Base-by-base conservation (phyloP, 78 protist species). In the Neovahlkampfia damariscottae region DNA sequence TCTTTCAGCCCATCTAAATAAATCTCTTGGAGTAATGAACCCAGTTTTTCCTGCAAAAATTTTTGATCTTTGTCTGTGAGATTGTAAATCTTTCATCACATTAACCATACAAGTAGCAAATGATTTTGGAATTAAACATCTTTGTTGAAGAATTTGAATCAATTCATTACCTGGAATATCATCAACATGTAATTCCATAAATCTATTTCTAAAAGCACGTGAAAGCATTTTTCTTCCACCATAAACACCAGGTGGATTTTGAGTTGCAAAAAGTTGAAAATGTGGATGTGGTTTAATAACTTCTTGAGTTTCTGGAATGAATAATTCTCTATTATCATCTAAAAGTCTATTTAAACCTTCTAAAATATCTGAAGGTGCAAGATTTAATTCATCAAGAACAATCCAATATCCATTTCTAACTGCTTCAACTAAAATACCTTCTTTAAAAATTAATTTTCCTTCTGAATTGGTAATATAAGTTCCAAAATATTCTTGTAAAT, bases 161-260 rank as follows among this genome's bases (percentile, higher is more conserved):
- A 98, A 80, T 72, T 96, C 99, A 3, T 29, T 70, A 28, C 74
- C 81, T 3, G 99, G 97, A 31, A 94, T 90, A 30, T 93, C 97
- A 35, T 91, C 98, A 34, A 93, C 84, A 70, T 87, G 97, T n/a
- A 96, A 19, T 77, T 94, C 98, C n/a, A 94, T 74, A 72, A 96
- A 96, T 2, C 99, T 92, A 67, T 92, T 93, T 40, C 97, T 84
- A 74, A 95, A 94, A 10, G 98, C 99, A 8, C 97, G 82, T 31
- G 97, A 94, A 19, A 96, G 89, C 5, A 69, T 81, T 82, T 97
- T 98, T 3, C 99, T 84, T 8, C 99, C 99, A 19, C 99, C 99
- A 86, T 98, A 98, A 28, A 85, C 67, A 1, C 99, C 99, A 1
- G 99, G 90, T 2, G 99, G 99, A 85, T 98, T 98, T 82, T 98